Evolutionary conservation across 768 basidiomycete genomes (phyloP).

Genomic region (Panus rudis): DNA sequence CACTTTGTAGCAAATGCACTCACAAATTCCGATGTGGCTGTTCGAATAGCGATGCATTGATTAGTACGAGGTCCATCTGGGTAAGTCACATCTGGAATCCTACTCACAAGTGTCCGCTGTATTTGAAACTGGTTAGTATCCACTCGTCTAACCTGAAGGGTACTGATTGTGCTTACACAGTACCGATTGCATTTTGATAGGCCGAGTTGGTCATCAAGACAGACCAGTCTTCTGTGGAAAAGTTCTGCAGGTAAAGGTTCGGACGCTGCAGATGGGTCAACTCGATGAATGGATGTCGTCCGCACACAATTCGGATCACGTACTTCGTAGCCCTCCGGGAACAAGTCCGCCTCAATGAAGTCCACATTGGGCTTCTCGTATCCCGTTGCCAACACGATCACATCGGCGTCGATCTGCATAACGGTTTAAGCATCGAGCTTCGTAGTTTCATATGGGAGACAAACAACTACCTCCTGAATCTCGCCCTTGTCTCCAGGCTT

Average conservation of each 20-base stretch:
- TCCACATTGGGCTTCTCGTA: slow-evolving; percentile 39
- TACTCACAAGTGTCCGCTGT: slow-evolving; percentile 36
- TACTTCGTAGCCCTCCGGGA: slow-evolving; percentile 43
- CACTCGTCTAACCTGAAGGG: neutral
- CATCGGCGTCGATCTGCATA: slow-evolving; percentile 34
- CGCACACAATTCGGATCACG: neutral
- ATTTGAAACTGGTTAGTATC: neutral
- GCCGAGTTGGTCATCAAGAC: slow-evolving; percentile 45
- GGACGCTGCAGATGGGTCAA: slow-evolving; percentile 30
- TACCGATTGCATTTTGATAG: slow-evolving; percentile 44
- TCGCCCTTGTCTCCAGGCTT: slow-evolving; percentile 28
- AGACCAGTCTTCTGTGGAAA: slow-evolving; percentile 47
- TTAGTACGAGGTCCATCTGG: neutral
- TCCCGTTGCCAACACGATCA: slow-evolving; percentile 48
- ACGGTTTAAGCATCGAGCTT: neutral
- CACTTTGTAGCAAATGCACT: slow-evolving; percentile 7
- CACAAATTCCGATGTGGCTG: slow-evolving; percentile 51
- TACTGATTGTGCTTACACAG: slow-evolving; percentile 21
- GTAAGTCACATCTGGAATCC: neutral
- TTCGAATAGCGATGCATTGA: neutral
- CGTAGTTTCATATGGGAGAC: too few species aligned
- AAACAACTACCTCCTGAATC: slow-evolving; percentile 18
- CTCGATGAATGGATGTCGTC: neutral
- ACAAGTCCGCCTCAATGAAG: slow-evolving; percentile 41
- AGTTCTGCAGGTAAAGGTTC: slow-evolving; percentile 48